Evolutionary conservation across 371 early-diverging fungal genomes (phyloP).

Genomic region (Apophysomyces sp.): DNA sequence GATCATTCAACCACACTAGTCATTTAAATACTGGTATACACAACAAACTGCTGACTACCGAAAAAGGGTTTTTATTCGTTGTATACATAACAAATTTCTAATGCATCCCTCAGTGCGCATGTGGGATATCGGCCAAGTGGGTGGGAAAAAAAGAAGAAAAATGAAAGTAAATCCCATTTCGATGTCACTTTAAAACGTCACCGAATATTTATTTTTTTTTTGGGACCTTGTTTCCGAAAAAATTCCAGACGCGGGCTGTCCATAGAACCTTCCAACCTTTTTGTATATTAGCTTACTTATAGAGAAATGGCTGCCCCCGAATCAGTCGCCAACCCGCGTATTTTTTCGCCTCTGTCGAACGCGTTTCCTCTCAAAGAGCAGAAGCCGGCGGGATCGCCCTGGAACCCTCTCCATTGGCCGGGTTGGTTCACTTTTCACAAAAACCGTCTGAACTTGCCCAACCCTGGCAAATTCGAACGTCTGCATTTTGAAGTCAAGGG

Average conservation of each 20-base stretch:
- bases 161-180: no score
- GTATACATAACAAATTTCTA: no score
- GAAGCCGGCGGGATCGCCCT: constrained; percentile 43
- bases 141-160: no score
- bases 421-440: constrained; percentile 61
- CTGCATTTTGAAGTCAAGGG: constrained; percentile 86
- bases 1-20: no score
- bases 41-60: no score
- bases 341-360: constrained; percentile 23
- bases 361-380: constrained; percentile 35
- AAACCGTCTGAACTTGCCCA: constrained; percentile 70
- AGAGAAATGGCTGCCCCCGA: not conserved
- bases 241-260: not conserved
- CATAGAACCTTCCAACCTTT: not conserved
- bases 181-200: no score
- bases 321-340: constrained; percentile 7
- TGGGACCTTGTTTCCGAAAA: not conserved
- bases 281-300: not conserved
- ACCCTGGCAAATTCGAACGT: constrained; percentile 87
- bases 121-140: no score
- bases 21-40: no score
- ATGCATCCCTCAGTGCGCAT: no score
- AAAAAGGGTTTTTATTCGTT: no score
- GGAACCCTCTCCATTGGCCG: constrained; percentile 63
- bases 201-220: no score